These are phyloP conservation scores for Hypoxylon sp. DNA, from an alignment of 2,329 filamentous ascomycete genomes.

Conservation along the genomic window DNA sequence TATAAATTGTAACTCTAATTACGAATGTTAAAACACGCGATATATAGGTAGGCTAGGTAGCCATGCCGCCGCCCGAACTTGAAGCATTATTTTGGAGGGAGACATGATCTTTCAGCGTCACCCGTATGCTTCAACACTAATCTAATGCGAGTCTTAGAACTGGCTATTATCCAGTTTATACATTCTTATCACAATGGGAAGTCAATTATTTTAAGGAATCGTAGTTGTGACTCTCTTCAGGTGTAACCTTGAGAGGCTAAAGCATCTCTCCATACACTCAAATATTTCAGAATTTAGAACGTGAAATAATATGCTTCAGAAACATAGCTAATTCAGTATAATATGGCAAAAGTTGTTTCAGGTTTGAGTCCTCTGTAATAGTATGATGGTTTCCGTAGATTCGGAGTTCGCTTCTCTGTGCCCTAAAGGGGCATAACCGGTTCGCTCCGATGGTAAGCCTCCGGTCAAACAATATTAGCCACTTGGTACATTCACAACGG, in stretches of 20 bases:
- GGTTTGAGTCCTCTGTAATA: not conserved
- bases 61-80: not conserved
- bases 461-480: conserved; percentile 1
- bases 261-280: not conserved
- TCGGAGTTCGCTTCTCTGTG: conserved; percentile 2
- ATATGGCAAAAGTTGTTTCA: conserved; percentile 2
- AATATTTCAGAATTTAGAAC: not conserved
- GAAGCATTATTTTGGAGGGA: not conserved
- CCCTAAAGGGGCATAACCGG: not conserved
- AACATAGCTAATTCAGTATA: not conserved
- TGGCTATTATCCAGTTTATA: not conserved
- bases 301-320: not conserved
- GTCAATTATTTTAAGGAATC: not conserved
- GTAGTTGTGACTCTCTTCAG: not conserved
- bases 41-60: not conserved
- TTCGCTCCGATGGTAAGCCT: conserved; percentile 1
- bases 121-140: not conserved
- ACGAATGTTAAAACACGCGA: not conserved
- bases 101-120: not conserved
- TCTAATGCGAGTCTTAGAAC: not conserved
- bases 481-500: not conserved
- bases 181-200: not conserved
- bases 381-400: not conserved
- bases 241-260: not conserved
- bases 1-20: not conserved